Conservation (phyloP, 1,284 basidiomycete genomes). For the Chondrostereum purpureum region DNA sequence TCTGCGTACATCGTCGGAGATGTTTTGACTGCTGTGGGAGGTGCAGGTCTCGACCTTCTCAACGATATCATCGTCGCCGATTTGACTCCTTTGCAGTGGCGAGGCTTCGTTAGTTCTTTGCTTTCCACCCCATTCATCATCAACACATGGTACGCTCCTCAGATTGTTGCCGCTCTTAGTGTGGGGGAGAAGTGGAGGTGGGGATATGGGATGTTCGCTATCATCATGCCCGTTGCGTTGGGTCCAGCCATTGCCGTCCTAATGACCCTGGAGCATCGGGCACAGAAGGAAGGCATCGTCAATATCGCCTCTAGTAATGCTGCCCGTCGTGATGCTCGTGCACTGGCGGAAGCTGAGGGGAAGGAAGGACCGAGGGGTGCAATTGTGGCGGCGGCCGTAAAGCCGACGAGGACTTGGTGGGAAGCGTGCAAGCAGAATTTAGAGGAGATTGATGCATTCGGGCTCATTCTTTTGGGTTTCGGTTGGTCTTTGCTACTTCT, state of each 20-base stretch:
- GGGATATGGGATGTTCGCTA: conserved; percentile 22
- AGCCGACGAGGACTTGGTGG: conserved; percentile 2
- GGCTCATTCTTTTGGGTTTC: conserved; percentile 8
- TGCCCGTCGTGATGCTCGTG: conserved; percentile 10
- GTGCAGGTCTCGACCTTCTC: conserved; percentile 18
- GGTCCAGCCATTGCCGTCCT: conserved; percentile 12
- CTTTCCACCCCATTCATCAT: conserved; percentile 14
- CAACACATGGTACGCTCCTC: conserved; percentile 14
- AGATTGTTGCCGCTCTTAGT: conserved; percentile 12
- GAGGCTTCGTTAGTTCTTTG: conserved; percentile 17
- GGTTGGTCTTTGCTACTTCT: conserved; percentile 11
- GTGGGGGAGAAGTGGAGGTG: conserved; percentile 18
- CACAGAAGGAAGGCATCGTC: conserved; percentile 11
- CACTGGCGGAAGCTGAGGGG: conserved; percentile 6
- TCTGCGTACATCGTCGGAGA: conserved; percentile 16
- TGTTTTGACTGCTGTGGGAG: conserved; percentile 17
- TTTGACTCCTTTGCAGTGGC: conserved; percentile 19
- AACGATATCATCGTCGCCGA: conserved; percentile 21
- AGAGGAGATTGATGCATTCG: conserved; percentile 10
- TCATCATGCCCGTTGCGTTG: conserved; percentile 16
- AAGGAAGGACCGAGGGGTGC: conserved; percentile 6
- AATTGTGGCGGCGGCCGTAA: conserved; percentile 3
- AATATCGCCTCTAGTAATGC: conserved; percentile 14
- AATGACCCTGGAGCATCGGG: conserved; percentile 11
- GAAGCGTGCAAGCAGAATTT: conserved; percentile 4